phyloP scores from a whole-genome alignment of 1,284 basidiomycete genomes.

The Apiotrichum montevideense region DNA sequence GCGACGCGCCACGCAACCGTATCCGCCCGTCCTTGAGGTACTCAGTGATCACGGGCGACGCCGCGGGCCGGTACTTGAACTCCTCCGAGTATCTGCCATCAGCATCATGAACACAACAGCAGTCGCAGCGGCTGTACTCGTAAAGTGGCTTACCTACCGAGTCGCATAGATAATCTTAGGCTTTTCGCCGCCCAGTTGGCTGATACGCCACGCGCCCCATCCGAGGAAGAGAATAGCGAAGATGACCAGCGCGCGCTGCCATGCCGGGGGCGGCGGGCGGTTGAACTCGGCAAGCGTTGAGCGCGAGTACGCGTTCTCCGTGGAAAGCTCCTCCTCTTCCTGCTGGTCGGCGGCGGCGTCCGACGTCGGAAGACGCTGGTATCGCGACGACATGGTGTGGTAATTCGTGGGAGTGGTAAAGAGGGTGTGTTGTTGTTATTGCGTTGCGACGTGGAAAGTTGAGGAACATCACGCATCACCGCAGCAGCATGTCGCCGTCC shows the following conservation, averaged over 20 bases:
- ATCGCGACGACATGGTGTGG: neutral
- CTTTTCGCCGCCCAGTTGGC: constrained; percentile 18
- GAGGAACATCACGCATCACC: no score
- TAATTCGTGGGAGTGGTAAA: no score
- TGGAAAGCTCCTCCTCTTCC: constrained; percentile 7
- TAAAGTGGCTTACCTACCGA: constrained; percentile 28
- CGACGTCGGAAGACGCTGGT: constrained; percentile 17
- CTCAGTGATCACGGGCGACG: constrained; percentile 48
- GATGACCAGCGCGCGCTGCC: constrained; percentile 37
- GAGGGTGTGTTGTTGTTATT: no score
- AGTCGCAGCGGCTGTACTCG: no score
- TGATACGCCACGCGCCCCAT: constrained; percentile 33
- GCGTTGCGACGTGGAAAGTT: no score
- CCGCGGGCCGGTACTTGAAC: constrained; percentile 47
- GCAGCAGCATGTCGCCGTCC: no score
- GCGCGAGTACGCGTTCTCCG: constrained; percentile 9
- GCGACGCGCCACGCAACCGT: constrained; percentile 43
- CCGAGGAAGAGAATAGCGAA: constrained; percentile 30
- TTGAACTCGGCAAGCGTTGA: constrained; percentile 35
- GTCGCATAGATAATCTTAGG: constrained; percentile 45
- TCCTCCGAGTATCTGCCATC: constrained; percentile 46
- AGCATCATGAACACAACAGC: neutral
- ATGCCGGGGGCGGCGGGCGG: constrained; percentile 38
- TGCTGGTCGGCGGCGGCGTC: constrained; percentile 2
- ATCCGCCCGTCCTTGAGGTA: constrained; percentile 44